Conservation (phyloP, 768 basidiomycete genomes). For the Termitomyces sp. region DNA sequence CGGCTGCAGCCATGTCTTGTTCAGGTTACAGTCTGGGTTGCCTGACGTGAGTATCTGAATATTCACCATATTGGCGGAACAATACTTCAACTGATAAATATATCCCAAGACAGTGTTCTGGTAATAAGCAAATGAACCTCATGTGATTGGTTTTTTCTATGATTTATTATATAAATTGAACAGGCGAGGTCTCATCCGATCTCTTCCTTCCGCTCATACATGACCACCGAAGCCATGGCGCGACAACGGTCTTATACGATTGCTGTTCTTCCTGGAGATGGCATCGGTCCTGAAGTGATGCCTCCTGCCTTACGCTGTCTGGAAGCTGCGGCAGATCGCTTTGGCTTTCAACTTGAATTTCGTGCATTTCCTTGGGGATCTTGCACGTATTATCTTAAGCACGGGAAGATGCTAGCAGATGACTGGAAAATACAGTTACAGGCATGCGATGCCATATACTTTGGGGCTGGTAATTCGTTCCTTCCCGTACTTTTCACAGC, state of each 20-base stretch:
- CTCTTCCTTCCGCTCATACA: neutral
- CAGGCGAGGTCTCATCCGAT: neutral
- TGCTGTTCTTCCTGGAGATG: constrained; percentile 51
- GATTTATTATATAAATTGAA: neutral
- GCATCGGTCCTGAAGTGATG: constrained; percentile 52
- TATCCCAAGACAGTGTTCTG: neutral
- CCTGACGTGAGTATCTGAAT: neutral
- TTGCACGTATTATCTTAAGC: constrained; percentile 41
- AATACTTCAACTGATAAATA: neutral
- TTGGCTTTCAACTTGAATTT: constrained; percentile 44
- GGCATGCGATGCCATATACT: constrained; percentile 44
- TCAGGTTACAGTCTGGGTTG: too few relatives aligned
- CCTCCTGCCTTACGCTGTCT: constrained; percentile 45
- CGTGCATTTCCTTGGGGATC: constrained; percentile 46
- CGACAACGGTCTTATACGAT: constrained; percentile 32
- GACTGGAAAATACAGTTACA: constrained; percentile 37
- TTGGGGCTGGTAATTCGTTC: constrained; percentile 37
- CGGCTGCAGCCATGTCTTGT: too few relatives aligned
- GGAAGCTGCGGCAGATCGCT: constrained; percentile 38
- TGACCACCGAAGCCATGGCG: constrained; percentile 9
- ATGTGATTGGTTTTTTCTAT: neutral
- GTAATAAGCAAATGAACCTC: neutral
- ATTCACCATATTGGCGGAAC: neutral
- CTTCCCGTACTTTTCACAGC: neutral
- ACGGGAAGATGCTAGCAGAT: constrained; percentile 45